A percentile compares a stretch with the other conserved stretches of the same genome.
These are phyloP conservation scores for Tulasnella sp. DNA, from an alignment of 768 basidiomycete species.

Conservation along the genomic window DNA sequence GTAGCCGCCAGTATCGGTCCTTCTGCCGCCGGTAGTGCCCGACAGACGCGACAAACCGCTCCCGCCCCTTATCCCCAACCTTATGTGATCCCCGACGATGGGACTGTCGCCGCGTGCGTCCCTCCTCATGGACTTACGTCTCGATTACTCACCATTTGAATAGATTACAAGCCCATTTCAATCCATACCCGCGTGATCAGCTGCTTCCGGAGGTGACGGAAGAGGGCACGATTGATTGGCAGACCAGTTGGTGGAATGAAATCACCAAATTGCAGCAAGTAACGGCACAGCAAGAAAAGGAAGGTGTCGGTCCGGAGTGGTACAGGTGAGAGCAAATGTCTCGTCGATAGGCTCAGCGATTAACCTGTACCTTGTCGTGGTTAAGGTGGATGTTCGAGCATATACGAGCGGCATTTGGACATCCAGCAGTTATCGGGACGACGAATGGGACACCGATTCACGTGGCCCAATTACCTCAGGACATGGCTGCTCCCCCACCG, in stretches of 20 bases:
- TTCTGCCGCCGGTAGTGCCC: not conserved
- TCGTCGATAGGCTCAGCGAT: not conserved
- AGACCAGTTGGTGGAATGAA: slow-evolving; percentile 67
- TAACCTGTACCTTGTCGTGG: not conserved
- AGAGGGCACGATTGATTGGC: slow-evolving; percentile 37
- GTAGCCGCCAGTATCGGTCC: not conserved
- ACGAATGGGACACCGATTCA: slow-evolving; percentile 3
- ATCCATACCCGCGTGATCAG: slow-evolving; percentile 14
- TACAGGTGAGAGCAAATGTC: slow-evolving; percentile 27
- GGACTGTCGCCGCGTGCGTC: slow-evolving; percentile 7
- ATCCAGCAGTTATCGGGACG: slow-evolving; percentile 13
- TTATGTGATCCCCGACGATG: slow-evolving; percentile 1
- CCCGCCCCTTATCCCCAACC: not conserved
- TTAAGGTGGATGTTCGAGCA: slow-evolving; percentile 14
- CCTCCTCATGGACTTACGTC: not conserved
- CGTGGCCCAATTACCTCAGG: not conserved
- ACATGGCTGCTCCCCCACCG: not conserved
- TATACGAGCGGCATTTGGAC: slow-evolving; percentile 13
- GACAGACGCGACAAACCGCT: not conserved
- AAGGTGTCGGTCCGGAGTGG: slow-evolving; percentile 71
- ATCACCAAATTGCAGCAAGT: slow-evolving; percentile 59
- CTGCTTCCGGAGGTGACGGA: not conserved
- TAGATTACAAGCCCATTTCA: slow-evolving; percentile 11
- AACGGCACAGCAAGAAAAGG: slow-evolving; percentile 70
- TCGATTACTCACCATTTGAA: not conserved